These are phyloP conservation scores for Golubevia pallescens DNA, from an alignment of 1,284 basidiomycete genomes.

Conservation along the genomic window DNA sequence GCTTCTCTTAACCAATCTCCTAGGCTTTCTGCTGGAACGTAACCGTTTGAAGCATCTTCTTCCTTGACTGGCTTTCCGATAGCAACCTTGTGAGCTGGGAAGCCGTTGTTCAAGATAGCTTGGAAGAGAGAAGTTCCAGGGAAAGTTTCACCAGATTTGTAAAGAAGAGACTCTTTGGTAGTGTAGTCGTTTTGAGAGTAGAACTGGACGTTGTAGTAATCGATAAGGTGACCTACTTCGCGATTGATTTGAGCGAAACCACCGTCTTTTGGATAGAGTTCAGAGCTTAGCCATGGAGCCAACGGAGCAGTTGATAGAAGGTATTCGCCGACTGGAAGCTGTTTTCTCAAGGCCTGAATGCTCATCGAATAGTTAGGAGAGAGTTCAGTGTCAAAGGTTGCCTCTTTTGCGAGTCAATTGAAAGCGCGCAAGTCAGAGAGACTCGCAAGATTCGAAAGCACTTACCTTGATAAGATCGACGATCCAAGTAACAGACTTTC, in stretches of 20 bases:
- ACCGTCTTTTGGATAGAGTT: conserved; percentile 15
- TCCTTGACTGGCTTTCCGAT: conserved; percentile 27
- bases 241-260: conserved; percentile 7
- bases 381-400: conserved; percentile 17
- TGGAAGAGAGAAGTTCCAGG: conserved; percentile 25
- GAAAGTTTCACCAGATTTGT: conserved; percentile 21
- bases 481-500: conserved; percentile 21
- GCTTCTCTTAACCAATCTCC: conserved; percentile 20
- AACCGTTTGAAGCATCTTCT: conserved; percentile 27
- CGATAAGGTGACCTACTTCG: conserved; percentile 15
- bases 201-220: conserved; percentile 38
- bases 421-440: not conserved
- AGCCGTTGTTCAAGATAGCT: conserved; percentile 27
- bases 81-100: conserved; percentile 31
- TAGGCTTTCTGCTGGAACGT: conserved; percentile 19
- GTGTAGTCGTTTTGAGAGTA: conserved; percentile 33
- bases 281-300: conserved; percentile 28
- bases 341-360: not conserved
- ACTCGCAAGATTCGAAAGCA: conserved; percentile 2
- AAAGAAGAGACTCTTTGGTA: conserved; percentile 27
- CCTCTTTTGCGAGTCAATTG: conserved; percentile 13
- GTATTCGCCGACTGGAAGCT: not conserved
- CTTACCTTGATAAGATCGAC: conserved; percentile 27
- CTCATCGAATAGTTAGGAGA: conserved; percentile 28
- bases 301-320: conserved; percentile 18